Evolutionary conservation across 75 land plant genomes (phyloP).

Genomic region (Pinus albicaulis): DNA sequence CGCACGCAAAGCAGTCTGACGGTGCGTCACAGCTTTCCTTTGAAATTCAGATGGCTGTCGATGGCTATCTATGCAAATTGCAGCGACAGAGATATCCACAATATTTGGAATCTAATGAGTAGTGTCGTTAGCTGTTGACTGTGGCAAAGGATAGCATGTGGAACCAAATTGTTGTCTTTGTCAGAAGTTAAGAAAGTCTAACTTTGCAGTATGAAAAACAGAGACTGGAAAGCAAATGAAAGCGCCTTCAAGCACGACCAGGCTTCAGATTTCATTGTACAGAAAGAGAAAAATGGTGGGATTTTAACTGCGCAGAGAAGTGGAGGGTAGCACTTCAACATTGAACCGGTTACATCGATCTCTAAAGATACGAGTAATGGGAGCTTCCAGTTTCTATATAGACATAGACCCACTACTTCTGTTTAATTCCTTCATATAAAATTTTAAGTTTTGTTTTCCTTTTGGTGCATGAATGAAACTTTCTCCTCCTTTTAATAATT

Average conservation of each 20-base stretch:
- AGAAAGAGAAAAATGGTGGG: conserved; percentile 70
- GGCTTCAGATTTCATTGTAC: conserved; percentile 83
- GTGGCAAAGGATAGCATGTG: no score
- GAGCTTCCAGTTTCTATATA: conserved; percentile 58
- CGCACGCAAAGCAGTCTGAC: neutral
- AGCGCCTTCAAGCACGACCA: conserved; percentile 17
- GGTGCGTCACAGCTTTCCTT: neutral
- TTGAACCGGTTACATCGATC: conserved; percentile 67
- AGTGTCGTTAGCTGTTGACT: no score
- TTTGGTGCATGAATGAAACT: no score
- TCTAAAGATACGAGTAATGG: conserved; percentile 79
- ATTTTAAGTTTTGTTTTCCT: no score
- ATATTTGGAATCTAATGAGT: neutral
- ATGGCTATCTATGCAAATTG: neutral
- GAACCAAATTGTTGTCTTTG: no score
- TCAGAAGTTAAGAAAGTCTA: no score
- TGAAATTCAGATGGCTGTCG: neutral
- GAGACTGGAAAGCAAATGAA: no score
- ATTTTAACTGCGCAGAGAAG: conserved; percentile 60
- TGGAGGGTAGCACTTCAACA: conserved; percentile 52
- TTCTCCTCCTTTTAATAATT: no score
- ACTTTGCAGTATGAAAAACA: no score
- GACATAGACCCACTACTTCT: neutral
- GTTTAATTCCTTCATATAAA: no score
- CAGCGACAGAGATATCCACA: neutral